A percentile compares a stretch with the other conserved stretches of the same genome.
Evolutionary conservation across 1,139 yeast genomes (phyloP).

Genomic region (Saccharomyces hybrid): DNA sequence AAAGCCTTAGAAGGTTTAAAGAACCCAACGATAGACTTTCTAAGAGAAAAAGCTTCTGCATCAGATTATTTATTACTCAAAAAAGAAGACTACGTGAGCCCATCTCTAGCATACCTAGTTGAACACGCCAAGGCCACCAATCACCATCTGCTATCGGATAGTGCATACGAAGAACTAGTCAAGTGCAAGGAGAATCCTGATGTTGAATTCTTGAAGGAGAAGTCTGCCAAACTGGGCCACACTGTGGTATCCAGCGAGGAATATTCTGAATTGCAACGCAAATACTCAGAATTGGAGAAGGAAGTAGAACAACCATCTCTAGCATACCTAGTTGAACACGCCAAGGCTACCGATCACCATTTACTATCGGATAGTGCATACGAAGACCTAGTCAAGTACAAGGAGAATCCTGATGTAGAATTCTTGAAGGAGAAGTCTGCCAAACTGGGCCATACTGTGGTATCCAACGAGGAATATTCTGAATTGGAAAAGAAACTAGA

Average conservation of each 20-base stretch:
- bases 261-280: slow-evolving; percentile 7
- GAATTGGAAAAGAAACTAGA: slow-evolving; percentile 1
- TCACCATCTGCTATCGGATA: slow-evolving; percentile 3
- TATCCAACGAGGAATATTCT: slow-evolving; percentile 13
- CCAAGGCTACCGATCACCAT: background rate
- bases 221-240: slow-evolving; percentile 24
- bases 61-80: slow-evolving; percentile 3
- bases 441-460: slow-evolving; percentile 15
- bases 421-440: slow-evolving; percentile 27
- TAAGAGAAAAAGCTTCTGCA: slow-evolving; percentile 9
- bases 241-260: slow-evolving; percentile 10
- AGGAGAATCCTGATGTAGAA: slow-evolving; percentile 12
- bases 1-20: slow-evolving; percentile 1
- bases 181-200: slow-evolving; percentile 11
- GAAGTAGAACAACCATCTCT: slow-evolving; percentile 8
- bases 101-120: slow-evolving; percentile 13
- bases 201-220: slow-evolving; percentile 20
- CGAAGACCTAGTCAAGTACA: slow-evolving; percentile 6
- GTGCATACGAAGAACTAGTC: slow-evolving; percentile 14
- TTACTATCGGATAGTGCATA: slow-evolving; percentile 13
- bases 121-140: slow-evolving; percentile 3
- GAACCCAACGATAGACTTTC: slow-evolving; percentile 11
- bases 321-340: slow-evolving; percentile 10
- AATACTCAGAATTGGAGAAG: slow-evolving; percentile 7
- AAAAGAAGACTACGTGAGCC: slow-evolving; percentile 2